Evolutionary conservation across 2,329 filamentous ascomycete genomes (phyloP).

Genomic region (Pseudogymnoascus sp.): DNA sequence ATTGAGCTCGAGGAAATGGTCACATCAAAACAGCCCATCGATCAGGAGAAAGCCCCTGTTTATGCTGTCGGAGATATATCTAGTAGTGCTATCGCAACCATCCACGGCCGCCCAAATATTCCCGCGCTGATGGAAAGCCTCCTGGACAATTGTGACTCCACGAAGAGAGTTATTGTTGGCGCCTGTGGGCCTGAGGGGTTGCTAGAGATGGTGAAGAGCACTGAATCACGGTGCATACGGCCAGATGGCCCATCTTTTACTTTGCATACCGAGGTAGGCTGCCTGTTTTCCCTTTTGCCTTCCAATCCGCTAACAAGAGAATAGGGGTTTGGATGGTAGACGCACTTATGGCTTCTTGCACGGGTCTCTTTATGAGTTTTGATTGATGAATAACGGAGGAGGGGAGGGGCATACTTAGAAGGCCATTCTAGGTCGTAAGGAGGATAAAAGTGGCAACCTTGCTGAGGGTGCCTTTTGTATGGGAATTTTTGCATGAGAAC

Average conservation of each 20-base stretch:
- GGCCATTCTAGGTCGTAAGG: not conserved
- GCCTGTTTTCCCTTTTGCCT: not conserved
- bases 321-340: constrained; percentile 2
- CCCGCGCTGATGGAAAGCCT: constrained; percentile 32
- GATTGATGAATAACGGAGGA: not conserved
- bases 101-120: constrained; percentile 35
- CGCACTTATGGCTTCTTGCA: not conserved
- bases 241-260: constrained; percentile 40
- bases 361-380: not conserved
- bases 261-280: constrained; percentile 37
- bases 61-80: constrained; percentile 10
- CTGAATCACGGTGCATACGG: constrained; percentile 36
- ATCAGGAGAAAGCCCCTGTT: not conserved
- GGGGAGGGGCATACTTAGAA: not conserved
- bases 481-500: not conserved
- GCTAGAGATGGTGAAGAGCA: constrained; percentile 37
- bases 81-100: constrained; percentile 7
- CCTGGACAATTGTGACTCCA: constrained; percentile 26
- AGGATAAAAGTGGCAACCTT: not conserved
- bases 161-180: constrained; percentile 37
- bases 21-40: not conserved
- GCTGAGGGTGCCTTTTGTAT: not conserved
- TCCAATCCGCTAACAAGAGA: not conserved
- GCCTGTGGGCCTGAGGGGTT: constrained; percentile 41
- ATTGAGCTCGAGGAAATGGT: not conserved